A percentile compares a stretch with the other conserved stretches of the same genome.
Evolutionary conservation across 2,329 filamentous ascomycete genomes (phyloP).

Genomic region (Sordariomycetes sp.): DNA sequence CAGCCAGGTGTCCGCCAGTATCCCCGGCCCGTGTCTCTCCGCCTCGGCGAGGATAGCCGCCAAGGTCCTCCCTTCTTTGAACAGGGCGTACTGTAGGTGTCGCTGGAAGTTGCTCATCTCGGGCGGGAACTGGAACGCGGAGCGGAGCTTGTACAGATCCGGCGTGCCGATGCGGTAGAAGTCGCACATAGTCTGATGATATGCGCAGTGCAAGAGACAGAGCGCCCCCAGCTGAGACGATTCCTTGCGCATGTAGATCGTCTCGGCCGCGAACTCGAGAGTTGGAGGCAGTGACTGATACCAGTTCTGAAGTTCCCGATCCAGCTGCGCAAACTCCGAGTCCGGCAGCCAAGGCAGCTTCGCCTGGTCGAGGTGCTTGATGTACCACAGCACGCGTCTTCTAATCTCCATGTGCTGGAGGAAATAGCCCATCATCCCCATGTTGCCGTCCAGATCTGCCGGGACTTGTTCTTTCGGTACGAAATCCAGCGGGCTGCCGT

Average conservation of each 20-base stretch:
- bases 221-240: slow-evolving; percentile 7
- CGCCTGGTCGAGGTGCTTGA: slow-evolving; percentile 8
- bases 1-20: slow-evolving; percentile 7
- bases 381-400: slow-evolving; percentile 8
- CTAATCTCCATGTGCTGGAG: slow-evolving; percentile 8
- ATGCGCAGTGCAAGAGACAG: slow-evolving; percentile 9
- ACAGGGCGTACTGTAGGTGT: slow-evolving; percentile 2
- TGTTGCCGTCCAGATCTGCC: slow-evolving; percentile 4
- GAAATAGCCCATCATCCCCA: slow-evolving; percentile 8
- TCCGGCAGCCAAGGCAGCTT: slow-evolving; percentile 7
- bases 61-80: slow-evolving; percentile 6
- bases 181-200: slow-evolving; percentile 9
- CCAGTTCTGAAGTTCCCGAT: slow-evolving; percentile 3
- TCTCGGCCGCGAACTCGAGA: slow-evolving; percentile 6
- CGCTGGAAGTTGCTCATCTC: slow-evolving; percentile 3
- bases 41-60: slow-evolving; percentile 8
- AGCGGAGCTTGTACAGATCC: slow-evolving; percentile 8
- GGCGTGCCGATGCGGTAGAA: slow-evolving; percentile 9
- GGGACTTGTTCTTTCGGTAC: background rate
- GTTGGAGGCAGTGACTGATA: slow-evolving; percentile 6
- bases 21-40: slow-evolving; percentile 7
- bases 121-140: slow-evolving; percentile 7
- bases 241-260: slow-evolving; percentile 8
- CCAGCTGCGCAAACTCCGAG: slow-evolving; percentile 6
- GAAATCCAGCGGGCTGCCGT: background rate